A percentile compares a stretch with the other conserved stretches of the same genome.
Evolutionary conservation across 352 stramenopile genomes (phyloP).

Genomic region (Globisporangium canariense): DNA sequence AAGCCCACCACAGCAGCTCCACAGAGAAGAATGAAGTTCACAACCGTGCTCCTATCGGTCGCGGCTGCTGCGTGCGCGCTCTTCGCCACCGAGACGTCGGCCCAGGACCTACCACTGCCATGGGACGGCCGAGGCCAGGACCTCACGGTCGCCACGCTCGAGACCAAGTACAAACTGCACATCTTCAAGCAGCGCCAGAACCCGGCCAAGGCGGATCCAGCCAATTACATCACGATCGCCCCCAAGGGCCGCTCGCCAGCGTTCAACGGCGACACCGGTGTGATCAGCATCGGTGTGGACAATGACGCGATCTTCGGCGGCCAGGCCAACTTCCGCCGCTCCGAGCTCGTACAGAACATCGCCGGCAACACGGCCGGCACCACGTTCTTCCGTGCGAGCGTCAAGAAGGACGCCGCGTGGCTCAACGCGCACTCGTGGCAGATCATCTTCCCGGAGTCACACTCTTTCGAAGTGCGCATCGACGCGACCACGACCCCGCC

Average conservation of each 20-base stretch:
- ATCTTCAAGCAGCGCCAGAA: slow-evolving; percentile 65
- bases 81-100: slow-evolving; percentile 7
- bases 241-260: slow-evolving; percentile 32
- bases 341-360: slow-evolving; percentile 60
- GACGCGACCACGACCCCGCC: slow-evolving; percentile 45
- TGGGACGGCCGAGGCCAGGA: slow-evolving; percentile 55
- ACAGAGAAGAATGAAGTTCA: slow-evolving; percentile 14
- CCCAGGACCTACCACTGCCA: slow-evolving; percentile 33
- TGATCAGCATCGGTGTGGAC: slow-evolving; percentile 53
- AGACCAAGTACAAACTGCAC: slow-evolving; percentile 57
- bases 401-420: slow-evolving; percentile 46
- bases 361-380: slow-evolving; percentile 23
- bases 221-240: slow-evolving; percentile 49
- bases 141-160: slow-evolving; percentile 50
- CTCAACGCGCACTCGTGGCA: slow-evolving; percentile 51
- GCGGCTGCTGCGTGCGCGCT: slow-evolving; percentile 14
- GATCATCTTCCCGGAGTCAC: slow-evolving; percentile 56
- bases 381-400: slow-evolving; percentile 37
- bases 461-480: slow-evolving; percentile 59
- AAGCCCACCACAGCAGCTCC: neutral
- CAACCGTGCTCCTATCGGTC: slow-evolving; percentile 15
- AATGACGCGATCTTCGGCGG: slow-evolving; percentile 42
- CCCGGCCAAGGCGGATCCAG: slow-evolving; percentile 31
- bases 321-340: slow-evolving; percentile 62
- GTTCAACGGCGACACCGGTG: slow-evolving; percentile 61